A percentile compares a stretch with the other conserved stretches of the same genome.
Conservation (phyloP, 2,329 filamentous ascomycete species). For the Aspergillus sp. region DNA sequence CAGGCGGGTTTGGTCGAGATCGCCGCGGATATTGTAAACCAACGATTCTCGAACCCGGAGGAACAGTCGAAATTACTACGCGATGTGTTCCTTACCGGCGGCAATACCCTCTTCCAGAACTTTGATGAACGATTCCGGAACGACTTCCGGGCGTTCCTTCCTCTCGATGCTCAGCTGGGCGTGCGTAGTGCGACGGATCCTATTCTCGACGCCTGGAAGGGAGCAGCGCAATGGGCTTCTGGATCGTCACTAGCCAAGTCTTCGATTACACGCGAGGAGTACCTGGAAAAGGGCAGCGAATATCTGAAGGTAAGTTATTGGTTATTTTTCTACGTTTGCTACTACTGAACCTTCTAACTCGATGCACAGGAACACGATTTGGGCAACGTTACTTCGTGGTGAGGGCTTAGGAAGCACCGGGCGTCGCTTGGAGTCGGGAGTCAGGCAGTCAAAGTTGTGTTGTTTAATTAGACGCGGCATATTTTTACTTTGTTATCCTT, state of each 20-base stretch:
- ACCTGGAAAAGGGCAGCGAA: conserved; percentile 85
- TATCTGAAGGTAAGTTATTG: conserved; percentile 72
- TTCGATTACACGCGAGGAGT: conserved; percentile 78
- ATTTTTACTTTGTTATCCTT: not conserved
- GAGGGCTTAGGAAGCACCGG: conserved; percentile 1
- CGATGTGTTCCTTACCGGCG: conserved; percentile 93
- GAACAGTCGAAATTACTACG: conserved; percentile 70
- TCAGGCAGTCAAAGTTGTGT: not conserved
- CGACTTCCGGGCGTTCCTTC: conserved; percentile 72
- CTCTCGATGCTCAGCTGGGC: conserved; percentile 64
- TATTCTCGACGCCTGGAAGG: conserved; percentile 87
- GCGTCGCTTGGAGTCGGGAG: not conserved
- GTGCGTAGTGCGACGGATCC: conserved; percentile 75
- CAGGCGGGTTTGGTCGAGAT: conserved; percentile 94
- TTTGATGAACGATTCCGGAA: conserved; percentile 79
- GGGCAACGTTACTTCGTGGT: conserved; percentile 36
- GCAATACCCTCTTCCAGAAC: conserved; percentile 79
- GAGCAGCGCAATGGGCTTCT: conserved; percentile 80
- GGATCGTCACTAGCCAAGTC: conserved; percentile 59
- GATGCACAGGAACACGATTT: conserved; percentile 37
- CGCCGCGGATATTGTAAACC: conserved; percentile 81
- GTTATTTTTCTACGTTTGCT: not conserved
- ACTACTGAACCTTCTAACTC: not conserved
- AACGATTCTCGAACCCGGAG: conserved; percentile 63
- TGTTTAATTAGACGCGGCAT: not conserved